Percentiles rank a stretch among this genome's conserved stretches.
Conservation (phyloP, 208 protist genomes). For the Crithidia fasciculata region DNA sequence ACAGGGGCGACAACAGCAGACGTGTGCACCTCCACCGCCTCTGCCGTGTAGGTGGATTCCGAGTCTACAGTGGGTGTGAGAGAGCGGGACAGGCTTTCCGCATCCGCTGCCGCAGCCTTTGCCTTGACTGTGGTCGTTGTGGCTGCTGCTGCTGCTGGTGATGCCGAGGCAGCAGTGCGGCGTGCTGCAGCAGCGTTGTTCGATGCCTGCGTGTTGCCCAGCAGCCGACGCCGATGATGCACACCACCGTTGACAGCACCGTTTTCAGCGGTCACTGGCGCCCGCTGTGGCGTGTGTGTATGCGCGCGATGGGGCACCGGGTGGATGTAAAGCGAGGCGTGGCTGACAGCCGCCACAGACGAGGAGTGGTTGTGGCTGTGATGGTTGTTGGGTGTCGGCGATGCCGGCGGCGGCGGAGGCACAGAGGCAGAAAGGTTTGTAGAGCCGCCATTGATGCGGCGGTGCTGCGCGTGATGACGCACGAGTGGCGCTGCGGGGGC, state of each 20-base stretch:
- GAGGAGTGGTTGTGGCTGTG: neutral
- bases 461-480: neutral
- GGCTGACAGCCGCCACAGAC: neutral
- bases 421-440: too few relatives aligned
- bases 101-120: neutral
- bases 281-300: constrained; percentile 12
- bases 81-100: neutral
- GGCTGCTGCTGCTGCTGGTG: neutral
- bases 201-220: neutral
- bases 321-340: constrained; percentile 3
- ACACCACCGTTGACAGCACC: constrained; percentile 1
- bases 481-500: neutral
- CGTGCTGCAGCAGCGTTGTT: neutral
- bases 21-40: too few relatives aligned
- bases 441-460: too few relatives aligned
- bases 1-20: too few relatives aligned
- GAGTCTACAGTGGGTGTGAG: neutral
- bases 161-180: neutral
- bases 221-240: constrained; percentile 14
- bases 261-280: neutral
- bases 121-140: neutral
- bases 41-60: too few relatives aligned
- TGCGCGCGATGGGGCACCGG: constrained; percentile 8
- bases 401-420: neutral
- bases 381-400: neutral